phyloP scores from a whole-genome alignment of 1,284 basidiomycete species.

The Ganoderma multipileum region DNA sequence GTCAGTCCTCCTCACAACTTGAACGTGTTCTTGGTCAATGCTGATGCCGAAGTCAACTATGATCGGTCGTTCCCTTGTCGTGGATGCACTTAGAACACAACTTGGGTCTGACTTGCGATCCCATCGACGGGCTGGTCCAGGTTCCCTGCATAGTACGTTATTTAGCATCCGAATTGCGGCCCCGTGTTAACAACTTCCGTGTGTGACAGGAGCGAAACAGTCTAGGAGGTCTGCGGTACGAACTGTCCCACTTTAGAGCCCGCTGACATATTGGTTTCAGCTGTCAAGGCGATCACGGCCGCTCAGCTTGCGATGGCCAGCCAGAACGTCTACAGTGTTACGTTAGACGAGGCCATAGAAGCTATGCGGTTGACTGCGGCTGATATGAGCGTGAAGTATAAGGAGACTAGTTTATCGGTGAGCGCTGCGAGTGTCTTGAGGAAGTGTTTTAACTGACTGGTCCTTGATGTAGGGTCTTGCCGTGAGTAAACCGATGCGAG shows the following conservation, averaged over 20 bases:
- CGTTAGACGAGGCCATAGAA: slow-evolving; percentile 94
- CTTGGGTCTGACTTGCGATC: slow-evolving; percentile 90
- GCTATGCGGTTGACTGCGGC: slow-evolving; percentile 93
- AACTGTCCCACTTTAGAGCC: neutral
- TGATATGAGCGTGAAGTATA: slow-evolving; percentile 90
- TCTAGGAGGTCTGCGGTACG: slow-evolving; percentile 66
- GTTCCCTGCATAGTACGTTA: slow-evolving; percentile 89
- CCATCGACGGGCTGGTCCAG: slow-evolving; percentile 91
- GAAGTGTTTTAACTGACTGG: neutral
- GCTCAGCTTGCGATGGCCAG: slow-evolving; percentile 94
- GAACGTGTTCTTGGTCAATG: neutral
- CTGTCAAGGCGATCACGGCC: slow-evolving; percentile 90
- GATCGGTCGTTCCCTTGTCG: slow-evolving; percentile 13
- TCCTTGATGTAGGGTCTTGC: slow-evolving; percentile 60
- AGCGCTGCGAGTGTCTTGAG: slow-evolving; percentile 28
- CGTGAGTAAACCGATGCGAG: slow-evolving; percentile 45
- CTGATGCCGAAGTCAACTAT: neutral
- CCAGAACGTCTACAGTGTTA: slow-evolving; percentile 86
- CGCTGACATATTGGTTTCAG: slow-evolving; percentile 43
- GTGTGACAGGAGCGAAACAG: slow-evolving; percentile 80
- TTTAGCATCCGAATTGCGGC: neutral
- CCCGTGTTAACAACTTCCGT: neutral
- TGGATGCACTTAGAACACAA: slow-evolving; percentile 69
- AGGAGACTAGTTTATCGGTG: slow-evolving; percentile 91
- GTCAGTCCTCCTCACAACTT: slow-evolving; percentile 46